Conservation (phyloP, 495 filamentous ascomycete species). For the Xylaria intraflava region DNA sequence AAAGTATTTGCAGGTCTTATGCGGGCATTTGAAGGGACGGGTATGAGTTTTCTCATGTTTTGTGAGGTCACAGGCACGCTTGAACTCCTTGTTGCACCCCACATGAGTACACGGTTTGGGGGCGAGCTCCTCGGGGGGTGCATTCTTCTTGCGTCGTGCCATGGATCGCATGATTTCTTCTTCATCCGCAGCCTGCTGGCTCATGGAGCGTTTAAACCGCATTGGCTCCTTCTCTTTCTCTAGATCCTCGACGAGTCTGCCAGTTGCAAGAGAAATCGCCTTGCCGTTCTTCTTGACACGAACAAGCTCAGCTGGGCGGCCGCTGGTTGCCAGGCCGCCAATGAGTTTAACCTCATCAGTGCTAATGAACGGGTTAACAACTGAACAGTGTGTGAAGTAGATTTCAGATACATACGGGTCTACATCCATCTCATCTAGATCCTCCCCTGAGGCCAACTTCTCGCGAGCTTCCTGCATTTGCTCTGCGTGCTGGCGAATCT, state of each 20-base stretch:
- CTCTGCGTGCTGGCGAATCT: slow-evolving; percentile 68
- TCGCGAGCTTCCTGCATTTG: slow-evolving; percentile 47
- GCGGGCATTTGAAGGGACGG: slow-evolving; percentile 87
- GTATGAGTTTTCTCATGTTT: slow-evolving; percentile 98
- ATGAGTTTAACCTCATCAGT: slow-evolving; percentile 64
- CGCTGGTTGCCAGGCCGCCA: slow-evolving; percentile 70
- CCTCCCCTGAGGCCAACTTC: slow-evolving; percentile 37
- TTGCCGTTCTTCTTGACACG: slow-evolving; percentile 69
- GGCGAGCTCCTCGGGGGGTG: slow-evolving; percentile 62
- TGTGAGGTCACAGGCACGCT: slow-evolving; percentile 81
- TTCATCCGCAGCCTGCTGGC: slow-evolving; percentile 55
- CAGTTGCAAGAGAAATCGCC: slow-evolving; percentile 64
- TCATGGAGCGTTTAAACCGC: slow-evolving; percentile 57
- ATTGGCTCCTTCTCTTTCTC: slow-evolving; percentile 39
- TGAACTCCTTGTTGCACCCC: slow-evolving; percentile 82
- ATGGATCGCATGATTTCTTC: slow-evolving; percentile 78
- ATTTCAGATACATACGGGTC: slow-evolving; percentile 40
- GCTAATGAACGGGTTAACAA: slow-evolving; percentile 41
- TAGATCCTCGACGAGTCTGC: slow-evolving; percentile 42
- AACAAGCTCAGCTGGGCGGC: slow-evolving; percentile 70
- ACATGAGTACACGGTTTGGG: slow-evolving; percentile 60
- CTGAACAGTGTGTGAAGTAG: not conserved
- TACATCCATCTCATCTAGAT: slow-evolving; percentile 43
- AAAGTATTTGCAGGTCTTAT: slow-evolving; percentile 75
- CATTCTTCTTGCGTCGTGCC: slow-evolving; percentile 81